Base-by-base conservation (phyloP, 441 rosid genomes). In the Raphanus hybrid region DNA sequence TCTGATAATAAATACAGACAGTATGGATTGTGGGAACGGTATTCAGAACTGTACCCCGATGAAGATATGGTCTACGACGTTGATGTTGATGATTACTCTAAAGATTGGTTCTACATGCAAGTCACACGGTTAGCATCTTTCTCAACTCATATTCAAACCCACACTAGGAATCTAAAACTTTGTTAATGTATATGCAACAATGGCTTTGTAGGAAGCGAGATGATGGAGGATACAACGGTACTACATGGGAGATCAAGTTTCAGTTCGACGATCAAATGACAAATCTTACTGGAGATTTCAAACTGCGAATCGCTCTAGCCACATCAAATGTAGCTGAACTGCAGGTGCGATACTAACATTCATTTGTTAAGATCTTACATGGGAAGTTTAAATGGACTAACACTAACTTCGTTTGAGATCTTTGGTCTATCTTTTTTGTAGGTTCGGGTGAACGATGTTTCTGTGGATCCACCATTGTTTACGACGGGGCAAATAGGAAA, bases 1-100 rank as follows among this genome's bases (percentile, higher is more conserved):
- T 23, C 43, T 78, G 64, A 10, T 71, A 18, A 57, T 80, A 89
- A 87, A 75, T 91, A 48, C 78, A 81, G 94, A 79, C 97, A 90
- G 15, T 90, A 91, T 26, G 97, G 97, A 16, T 73, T 91, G 27
- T 91, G 97, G 97, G 87, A 85, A 74, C 74, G 92, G 67, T 91
- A 87, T 76, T 26, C 88, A 35, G 95, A 87, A 66, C n/a, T 88
- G 52, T 84, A 87, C 71, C 91, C 89, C 0, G 74, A 82, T 26
- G 79, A 72, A 59, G 91, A 87, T 80, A 72, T 89, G 84, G 78
- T 87, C 41, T 88, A 82, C 80, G 81, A 82, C 23, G 84, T 84
- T 57, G 88, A 81, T 34, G 78, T 64, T 11, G 82, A 85, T 70
- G 83, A 88, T 71, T 82, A 87, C 73, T 76, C 69, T 34, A 87